Evolutionary conservation across 495 filamentous ascomycete species (phyloP).

Genomic region (Podospora didyma): DNA sequence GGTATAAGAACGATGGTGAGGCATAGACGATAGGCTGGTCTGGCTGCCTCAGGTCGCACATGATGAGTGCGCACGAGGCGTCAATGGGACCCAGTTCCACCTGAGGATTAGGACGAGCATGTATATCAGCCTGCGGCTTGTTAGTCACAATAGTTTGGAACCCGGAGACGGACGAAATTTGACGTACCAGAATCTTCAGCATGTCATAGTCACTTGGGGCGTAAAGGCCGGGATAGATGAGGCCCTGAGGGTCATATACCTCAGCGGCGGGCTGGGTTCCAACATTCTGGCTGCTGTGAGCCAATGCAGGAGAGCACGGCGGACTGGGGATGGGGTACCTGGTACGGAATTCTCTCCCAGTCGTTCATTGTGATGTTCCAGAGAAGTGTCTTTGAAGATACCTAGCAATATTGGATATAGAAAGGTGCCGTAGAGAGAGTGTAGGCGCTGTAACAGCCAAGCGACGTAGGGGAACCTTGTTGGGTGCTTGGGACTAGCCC

Average conservation of each 20-base stretch:
- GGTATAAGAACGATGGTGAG: constrained; percentile 36
- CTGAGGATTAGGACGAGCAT: constrained; percentile 38
- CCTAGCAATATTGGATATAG: too few relatives aligned
- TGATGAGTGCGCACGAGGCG: constrained; percentile 40
- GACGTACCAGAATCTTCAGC: constrained; percentile 43
- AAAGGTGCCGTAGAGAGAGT: neutral
- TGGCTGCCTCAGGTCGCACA: constrained; percentile 42
- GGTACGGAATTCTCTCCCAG: constrained; percentile 22
- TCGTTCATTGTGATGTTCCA: constrained; percentile 15
- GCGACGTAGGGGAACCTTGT: neutral
- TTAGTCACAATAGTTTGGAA: neutral
- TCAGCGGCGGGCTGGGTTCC: neutral
- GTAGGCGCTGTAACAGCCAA: too few relatives aligned
- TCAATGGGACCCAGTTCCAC: constrained; percentile 45
- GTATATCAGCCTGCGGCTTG: constrained; percentile 32
- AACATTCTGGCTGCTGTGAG: neutral
- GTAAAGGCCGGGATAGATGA: constrained; percentile 49
- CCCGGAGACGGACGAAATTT: neutral
- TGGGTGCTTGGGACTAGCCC: constrained; percentile 1
- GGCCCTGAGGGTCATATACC: constrained; percentile 22
- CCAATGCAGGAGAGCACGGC: neutral
- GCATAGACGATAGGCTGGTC: constrained; percentile 49
- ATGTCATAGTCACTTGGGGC: constrained; percentile 43
- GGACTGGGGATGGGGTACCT: constrained; percentile 1
- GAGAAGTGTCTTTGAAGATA: neutral